phyloP scores from a whole-genome alignment of 177 flowering plant genomes.

The Vitis hybrid region DNA sequence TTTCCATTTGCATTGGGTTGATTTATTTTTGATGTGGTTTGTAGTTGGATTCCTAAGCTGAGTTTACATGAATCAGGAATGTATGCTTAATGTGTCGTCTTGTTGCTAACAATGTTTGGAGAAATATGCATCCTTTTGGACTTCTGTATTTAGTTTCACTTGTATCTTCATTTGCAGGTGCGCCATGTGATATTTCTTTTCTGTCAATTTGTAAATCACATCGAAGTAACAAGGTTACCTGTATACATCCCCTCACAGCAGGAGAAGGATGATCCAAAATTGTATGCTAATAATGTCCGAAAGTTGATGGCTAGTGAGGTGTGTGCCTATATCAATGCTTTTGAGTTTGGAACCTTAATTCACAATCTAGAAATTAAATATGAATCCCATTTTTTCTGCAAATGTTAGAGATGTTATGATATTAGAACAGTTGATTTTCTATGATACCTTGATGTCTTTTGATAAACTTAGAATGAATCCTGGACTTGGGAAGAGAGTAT shows the following conservation, averaged over 20 bases:
- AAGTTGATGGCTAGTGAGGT: constrained; percentile 93
- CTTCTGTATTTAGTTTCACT: not conserved
- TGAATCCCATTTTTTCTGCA: not conserved
- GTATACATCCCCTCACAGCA: constrained; percentile 74
- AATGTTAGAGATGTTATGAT: not conserved
- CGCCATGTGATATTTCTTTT: constrained; percentile 88
- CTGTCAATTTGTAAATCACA: constrained; percentile 85
- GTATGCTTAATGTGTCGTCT: not conserved
- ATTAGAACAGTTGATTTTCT: not conserved
- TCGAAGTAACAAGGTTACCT: constrained; percentile 78
- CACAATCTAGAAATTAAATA: not conserved
- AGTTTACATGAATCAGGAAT: not conserved
- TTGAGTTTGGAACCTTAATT: not conserved
- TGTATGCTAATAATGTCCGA: constrained; percentile 82
- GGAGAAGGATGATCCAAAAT: constrained; percentile 89
- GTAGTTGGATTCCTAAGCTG: not conserved
- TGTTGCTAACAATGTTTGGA: not conserved
- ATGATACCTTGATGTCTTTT: not conserved
- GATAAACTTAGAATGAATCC: no score
- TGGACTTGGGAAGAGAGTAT: no score
- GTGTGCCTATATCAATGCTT: not conserved
- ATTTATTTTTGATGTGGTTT: not conserved
- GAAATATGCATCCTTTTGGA: not conserved
- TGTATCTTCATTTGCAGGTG: constrained; percentile 46
- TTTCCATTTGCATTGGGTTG: not conserved